Percentiles rank a stretch among this genome's conserved stretches.
Evolutionary conservation across 1,139 yeast genomes (phyloP).

Genomic region (Petasospora rhodanensis): DNA sequence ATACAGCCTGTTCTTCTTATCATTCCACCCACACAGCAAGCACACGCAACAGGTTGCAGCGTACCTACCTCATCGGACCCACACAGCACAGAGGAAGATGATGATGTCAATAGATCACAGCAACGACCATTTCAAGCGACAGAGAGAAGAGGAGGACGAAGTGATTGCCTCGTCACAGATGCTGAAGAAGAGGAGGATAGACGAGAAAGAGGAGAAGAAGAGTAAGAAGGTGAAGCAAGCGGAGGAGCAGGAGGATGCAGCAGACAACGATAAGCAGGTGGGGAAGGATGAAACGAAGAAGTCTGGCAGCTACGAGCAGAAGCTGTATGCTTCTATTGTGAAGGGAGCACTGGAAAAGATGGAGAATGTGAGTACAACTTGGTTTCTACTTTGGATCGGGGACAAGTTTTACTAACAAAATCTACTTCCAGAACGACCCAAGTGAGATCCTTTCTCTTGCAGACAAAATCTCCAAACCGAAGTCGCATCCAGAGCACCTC

Average conservation of each 20-base stretch:
- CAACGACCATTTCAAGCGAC: constrained; percentile 22
- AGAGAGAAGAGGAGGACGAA: constrained; percentile 18
- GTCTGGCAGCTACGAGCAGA: constrained; percentile 28
- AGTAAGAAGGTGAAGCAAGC: constrained; percentile 2
- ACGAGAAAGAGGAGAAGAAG: constrained; percentile 1
- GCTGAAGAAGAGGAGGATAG: constrained; percentile 8
- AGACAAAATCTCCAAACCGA: constrained; percentile 39
- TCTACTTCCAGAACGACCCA: constrained; percentile 31
- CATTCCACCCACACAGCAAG: too few species aligned
- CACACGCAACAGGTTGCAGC: neutral
- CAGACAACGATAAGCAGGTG: constrained; percentile 1
- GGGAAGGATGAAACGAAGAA: constrained; percentile 3
- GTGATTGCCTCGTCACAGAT: constrained; percentile 3
- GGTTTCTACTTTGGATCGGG: constrained; percentile 1
- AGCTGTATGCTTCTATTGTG: constrained; percentile 60
- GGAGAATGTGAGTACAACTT: constrained; percentile 44
- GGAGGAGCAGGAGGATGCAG: constrained; percentile 9
- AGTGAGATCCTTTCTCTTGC: constrained; percentile 43
- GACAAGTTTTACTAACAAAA: constrained; percentile 19
- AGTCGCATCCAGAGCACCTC: constrained; percentile 38
- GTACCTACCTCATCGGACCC: too few species aligned
- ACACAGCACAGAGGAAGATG: constrained; percentile 3
- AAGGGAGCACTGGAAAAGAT: constrained; percentile 66
- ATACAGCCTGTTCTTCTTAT: too few species aligned
- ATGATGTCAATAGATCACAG: constrained; percentile 24